Percentiles rank a stretch among this genome's conserved stretches.
These are phyloP conservation scores for Penicillium nucicola DNA, from an alignment of 495 filamentous ascomycete genomes.

Conservation along the genomic window DNA sequence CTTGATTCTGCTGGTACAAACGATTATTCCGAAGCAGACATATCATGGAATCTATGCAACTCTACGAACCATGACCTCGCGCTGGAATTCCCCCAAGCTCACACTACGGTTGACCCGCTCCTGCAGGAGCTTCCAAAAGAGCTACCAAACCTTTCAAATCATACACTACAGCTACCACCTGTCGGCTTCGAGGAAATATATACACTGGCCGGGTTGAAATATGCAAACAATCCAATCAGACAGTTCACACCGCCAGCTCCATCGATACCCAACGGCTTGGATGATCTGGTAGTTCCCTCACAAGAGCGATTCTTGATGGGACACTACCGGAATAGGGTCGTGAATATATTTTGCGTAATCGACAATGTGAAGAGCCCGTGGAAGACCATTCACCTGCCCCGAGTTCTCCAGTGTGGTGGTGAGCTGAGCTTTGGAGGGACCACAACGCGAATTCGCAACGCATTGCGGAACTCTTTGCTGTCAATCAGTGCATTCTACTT, in stretches of 20 bases:
- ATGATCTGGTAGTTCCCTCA: neutral
- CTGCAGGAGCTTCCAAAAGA: no score
- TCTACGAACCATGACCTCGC: no score
- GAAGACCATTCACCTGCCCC: neutral
- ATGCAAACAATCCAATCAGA: no score
- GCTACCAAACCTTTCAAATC: no score
- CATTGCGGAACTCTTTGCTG: neutral
- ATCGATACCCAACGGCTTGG: neutral
- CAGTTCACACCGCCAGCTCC: neutral
- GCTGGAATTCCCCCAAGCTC: no score
- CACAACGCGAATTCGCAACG: neutral
- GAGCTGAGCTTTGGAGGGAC: neutral
- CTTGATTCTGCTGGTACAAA: no score
- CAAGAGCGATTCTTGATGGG: neutral
- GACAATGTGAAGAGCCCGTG: neutral
- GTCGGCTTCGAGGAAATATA: no score
- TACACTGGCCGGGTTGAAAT: no score
- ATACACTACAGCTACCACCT: no score
- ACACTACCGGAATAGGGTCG: neutral
- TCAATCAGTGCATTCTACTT: neutral
- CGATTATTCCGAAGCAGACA: no score
- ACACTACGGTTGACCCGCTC: no score
- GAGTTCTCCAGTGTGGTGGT: neutral
- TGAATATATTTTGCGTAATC: neutral
- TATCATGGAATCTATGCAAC: no score